Base-by-base conservation (phyloP, 2,329 filamentous ascomycete genomes). In the Fusarium sp. region DNA sequence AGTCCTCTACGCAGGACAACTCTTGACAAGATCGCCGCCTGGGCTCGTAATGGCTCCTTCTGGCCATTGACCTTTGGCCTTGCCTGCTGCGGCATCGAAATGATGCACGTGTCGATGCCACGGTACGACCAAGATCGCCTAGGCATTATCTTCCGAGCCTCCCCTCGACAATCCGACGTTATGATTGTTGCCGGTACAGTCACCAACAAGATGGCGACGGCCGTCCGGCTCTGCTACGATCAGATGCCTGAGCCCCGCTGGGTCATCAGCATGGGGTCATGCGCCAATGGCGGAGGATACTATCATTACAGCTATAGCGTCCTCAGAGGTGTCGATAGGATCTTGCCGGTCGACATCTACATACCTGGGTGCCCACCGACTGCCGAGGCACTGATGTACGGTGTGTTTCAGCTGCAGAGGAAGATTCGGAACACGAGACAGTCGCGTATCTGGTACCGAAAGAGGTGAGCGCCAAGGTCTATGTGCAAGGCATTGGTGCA, bases 231-330 rank as follows among this genome's bases (percentile, higher is more conserved):
- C 77, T 86, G 91, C 41, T 92, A 92, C 79, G 91, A 92, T 73
- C 91, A 92, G 81, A 92, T 92, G 90, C 90, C 91, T 0, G 90
- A 92, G 27, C 90, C 90, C 0, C 83, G 87, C 70, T 92, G 90
- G 90, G 83, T 87, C 25, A 89, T 93, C 74, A 92, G 89, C 76
- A 93, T 93, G 91, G 92, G 92, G 8, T 91, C 88, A 66, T 93
- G 92, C 79, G 91, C 92, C 30, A 93, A 93, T 79, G 91, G 92
- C 25, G 92, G 92, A 66, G 92, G 92, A 16, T 93, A 94, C 82
- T 94, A 94, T 81, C 92, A 94, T 81, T 93, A 93, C 82, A 92
- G 89, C 79, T 94, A 94, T 82, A 88, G 85, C 60, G 91, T 93
- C 16, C 87, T 91, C 16, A 84, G 92, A 41, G 91, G 91, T 0